phyloP scores from a whole-genome alignment of 352 stramenopile genomes.

The Phytophthora parvispora region DNA sequence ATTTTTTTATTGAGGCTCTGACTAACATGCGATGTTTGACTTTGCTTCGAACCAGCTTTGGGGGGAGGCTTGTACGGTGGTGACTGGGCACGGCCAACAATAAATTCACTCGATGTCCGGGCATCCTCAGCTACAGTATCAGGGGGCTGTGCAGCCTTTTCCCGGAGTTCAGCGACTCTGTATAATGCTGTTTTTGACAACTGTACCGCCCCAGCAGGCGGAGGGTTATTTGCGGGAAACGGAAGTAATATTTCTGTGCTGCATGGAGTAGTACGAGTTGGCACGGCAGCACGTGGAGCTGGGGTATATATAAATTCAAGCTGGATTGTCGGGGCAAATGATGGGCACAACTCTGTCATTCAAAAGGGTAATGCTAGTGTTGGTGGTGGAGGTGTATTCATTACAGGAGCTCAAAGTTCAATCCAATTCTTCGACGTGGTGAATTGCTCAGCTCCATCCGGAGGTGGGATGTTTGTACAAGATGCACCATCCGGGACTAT shows the following conservation, averaged over 20 bases:
- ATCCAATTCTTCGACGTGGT: conserved; percentile 32
- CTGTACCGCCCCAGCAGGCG: conserved; percentile 36
- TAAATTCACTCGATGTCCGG: conserved; percentile 23
- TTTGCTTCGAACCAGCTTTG: conserved; percentile 10
- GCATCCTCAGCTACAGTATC: conserved; percentile 19
- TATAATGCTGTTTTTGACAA: not conserved
- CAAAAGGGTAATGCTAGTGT: conserved; percentile 16
- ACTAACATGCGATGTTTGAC: not conserved
- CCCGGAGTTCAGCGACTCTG: conserved; percentile 18
- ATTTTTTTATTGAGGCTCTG: not conserved
- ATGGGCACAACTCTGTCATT: conserved; percentile 8
- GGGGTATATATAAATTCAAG: conserved; percentile 48
- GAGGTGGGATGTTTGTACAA: conserved; percentile 31
- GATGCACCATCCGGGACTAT: conserved; percentile 4
- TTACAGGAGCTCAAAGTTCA: conserved; percentile 32
- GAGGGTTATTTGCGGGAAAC: conserved; percentile 25
- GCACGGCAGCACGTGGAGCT: conserved; percentile 28
- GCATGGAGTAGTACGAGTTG: conserved; percentile 6
- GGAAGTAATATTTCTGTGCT: conserved; percentile 30
- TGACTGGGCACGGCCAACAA: conserved; percentile 20
- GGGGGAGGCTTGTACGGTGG: conserved; percentile 45
- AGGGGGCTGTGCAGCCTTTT: conserved; percentile 44
- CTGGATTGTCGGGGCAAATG: conserved; percentile 11
- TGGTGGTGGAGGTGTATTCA: conserved; percentile 38
- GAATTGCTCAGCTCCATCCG: conserved; percentile 30